These are phyloP conservation scores for Lasiosphaeria hispida DNA, from an alignment of 495 filamentous ascomycete genomes.

Conservation along the genomic window DNA sequence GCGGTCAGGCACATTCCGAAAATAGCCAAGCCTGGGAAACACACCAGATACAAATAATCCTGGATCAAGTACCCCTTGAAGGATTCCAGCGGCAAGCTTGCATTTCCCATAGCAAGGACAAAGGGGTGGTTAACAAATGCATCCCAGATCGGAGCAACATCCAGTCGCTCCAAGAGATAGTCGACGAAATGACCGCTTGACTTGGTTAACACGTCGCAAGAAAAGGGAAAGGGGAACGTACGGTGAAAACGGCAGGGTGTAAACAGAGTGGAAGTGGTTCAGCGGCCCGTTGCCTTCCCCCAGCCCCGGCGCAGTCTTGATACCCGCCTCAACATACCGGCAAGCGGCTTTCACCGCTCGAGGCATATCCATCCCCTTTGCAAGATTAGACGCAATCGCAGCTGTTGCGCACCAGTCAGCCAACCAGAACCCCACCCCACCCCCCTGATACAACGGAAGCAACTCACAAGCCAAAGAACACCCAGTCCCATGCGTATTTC, in stretches of 20 bases:
- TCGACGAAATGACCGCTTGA: conserved; percentile 77
- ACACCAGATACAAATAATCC: conserved; percentile 83
- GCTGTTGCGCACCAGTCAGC: conserved; percentile 40
- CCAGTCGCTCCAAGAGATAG: conserved; percentile 72
- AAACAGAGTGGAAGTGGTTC: conserved; percentile 88
- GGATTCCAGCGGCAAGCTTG: conserved; percentile 64
- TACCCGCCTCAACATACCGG: conserved; percentile 79
- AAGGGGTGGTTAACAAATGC: conserved; percentile 77
- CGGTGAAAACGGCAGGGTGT: conserved; percentile 78
- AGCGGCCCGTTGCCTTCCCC: conserved; percentile 85
- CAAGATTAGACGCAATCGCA: conserved; percentile 85
- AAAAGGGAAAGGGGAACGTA: conserved; percentile 42
- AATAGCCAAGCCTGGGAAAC: conserved; percentile 1
- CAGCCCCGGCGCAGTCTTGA: conserved; percentile 68
- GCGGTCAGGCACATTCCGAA: not conserved
- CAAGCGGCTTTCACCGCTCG: conserved; percentile 69
- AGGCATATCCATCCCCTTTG: conserved; percentile 55
- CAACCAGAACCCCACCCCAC: not conserved
- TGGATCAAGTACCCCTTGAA: conserved; percentile 88
- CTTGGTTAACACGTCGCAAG: conserved; percentile 9
- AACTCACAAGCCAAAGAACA: conserved; percentile 84
- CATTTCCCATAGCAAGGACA: conserved; percentile 70
- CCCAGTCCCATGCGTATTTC: conserved; percentile 91
- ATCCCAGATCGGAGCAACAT: conserved; percentile 69
- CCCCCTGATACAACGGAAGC: not conserved